phyloP scores from a whole-genome alignment of 192 early-diverging fungal species.

The Coemansia sp. region DNA sequence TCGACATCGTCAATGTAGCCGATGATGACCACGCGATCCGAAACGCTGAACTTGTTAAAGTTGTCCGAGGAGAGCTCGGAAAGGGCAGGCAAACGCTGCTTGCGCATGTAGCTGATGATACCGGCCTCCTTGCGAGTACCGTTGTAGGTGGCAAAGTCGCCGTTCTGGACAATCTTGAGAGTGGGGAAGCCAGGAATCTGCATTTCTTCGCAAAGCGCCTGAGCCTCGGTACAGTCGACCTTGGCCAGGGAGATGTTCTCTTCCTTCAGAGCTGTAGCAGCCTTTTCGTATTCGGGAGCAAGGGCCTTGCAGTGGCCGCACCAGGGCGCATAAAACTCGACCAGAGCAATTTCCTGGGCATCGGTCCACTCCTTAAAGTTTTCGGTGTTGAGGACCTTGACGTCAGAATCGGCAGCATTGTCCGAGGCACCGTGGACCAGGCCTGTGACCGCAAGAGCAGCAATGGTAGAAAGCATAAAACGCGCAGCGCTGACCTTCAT shows the following conservation, averaged over 20 bases:
- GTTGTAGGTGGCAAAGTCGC: constrained; percentile 71
- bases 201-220: constrained; percentile 78
- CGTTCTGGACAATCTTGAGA: constrained; percentile 83
- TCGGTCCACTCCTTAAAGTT: constrained; percentile 66
- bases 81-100: constrained; percentile 86
- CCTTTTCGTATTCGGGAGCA: constrained; percentile 92
- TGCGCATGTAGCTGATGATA: constrained; percentile 92
- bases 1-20: constrained; percentile 70
- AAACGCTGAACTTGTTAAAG: constrained; percentile 72
- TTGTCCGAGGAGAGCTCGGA: constrained; percentile 66
- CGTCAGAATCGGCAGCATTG: constrained; percentile 48
- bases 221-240: constrained; percentile 94
- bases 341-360: constrained; percentile 70
- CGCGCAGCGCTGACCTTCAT: constrained; percentile 54
- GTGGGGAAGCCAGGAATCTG: constrained; percentile 91
- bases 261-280: constrained; percentile 82
- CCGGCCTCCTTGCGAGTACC: constrained; percentile 83
- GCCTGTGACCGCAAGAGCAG: constrained; percentile 38
- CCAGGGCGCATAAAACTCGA: constrained; percentile 98
- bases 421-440: constrained; percentile 9
- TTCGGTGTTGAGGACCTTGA: constrained; percentile 56
- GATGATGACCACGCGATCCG: constrained; percentile 89
- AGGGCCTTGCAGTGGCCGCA: constrained; percentile 96
- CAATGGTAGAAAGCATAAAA: constrained; percentile 48
- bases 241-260: constrained; percentile 80